phyloP scores from a whole-genome alignment of 2,329 filamentous ascomycete species.

The Cryoendolithus antarcticus region DNA sequence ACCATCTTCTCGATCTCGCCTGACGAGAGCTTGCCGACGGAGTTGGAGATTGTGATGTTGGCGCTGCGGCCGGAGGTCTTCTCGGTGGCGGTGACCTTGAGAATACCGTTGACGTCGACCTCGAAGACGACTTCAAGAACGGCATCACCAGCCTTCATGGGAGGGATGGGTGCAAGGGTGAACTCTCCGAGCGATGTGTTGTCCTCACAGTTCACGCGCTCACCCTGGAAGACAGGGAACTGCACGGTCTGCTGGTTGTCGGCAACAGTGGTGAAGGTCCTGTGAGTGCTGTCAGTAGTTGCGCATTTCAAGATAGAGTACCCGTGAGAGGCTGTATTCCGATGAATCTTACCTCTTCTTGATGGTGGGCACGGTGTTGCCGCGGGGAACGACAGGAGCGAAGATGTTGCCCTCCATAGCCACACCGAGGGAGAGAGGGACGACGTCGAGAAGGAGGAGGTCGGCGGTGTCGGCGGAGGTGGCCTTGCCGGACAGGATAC shows the following conservation, averaged over 20 bases:
- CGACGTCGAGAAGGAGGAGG: conserved; percentile 89
- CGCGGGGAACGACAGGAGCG: conserved; percentile 69
- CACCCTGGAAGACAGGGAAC: conserved; percentile 81
- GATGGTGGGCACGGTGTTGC: conserved; percentile 38
- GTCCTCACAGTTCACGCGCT: conserved; percentile 95
- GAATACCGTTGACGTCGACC: conserved; percentile 93
- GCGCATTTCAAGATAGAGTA: not conserved
- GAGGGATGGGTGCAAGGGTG: conserved; percentile 62
- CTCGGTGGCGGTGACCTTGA: conserved; percentile 98
- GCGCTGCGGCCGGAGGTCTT: conserved; percentile 95
- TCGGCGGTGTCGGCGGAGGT: conserved; percentile 89
- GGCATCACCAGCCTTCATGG: conserved; percentile 85
- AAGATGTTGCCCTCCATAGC: conserved; percentile 99
- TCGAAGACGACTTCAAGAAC: conserved; percentile 98
- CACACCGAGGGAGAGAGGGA: conserved; percentile 92
- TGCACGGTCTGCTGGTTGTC: conserved; percentile 65
- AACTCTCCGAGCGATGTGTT: conserved; percentile 97
- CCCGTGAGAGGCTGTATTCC: not conserved
- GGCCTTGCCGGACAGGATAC: conserved; percentile 97
- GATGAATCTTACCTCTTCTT: conserved; percentile 49
- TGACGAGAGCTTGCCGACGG: conserved; percentile 92
- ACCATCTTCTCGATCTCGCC: conserved; percentile 98
- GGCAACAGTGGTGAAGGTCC: conserved; percentile 76
- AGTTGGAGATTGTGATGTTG: conserved; percentile 99
- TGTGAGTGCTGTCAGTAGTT: not conserved